A percentile compares a stretch with the other conserved stretches of the same genome.
Conservation (phyloP, 2,329 filamentous ascomycete species). For the Geoglossum cookeanum region DNA sequence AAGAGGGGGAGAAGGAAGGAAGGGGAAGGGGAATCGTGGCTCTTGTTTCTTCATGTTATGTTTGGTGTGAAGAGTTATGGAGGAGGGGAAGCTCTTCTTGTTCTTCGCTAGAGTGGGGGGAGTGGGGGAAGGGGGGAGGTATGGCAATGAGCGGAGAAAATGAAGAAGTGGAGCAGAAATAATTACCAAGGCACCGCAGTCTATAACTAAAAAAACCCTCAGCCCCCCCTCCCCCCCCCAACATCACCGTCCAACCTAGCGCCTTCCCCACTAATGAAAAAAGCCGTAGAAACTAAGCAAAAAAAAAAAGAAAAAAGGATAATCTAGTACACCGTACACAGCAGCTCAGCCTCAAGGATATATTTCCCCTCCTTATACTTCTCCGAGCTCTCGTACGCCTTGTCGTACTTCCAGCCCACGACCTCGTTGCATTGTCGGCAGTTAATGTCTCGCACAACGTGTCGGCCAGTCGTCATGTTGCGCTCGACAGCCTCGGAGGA, state of each 20-base stretch:
- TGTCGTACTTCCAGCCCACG: slow-evolving; percentile 98
- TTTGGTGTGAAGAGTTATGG: too few relatives aligned
- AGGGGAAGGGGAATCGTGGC: too few relatives aligned
- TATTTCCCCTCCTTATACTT: slow-evolving; percentile 99
- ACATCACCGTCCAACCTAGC: background rate
- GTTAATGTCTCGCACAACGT: slow-evolving; percentile 81
- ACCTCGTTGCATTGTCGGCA: slow-evolving; percentile 83
- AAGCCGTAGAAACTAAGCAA: background rate
- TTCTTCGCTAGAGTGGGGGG: too few relatives aligned
- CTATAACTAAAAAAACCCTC: too few relatives aligned
- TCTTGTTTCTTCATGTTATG: too few relatives aligned
- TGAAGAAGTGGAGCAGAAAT: too few relatives aligned
- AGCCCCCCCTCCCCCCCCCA: background rate
- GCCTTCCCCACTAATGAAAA: background rate
- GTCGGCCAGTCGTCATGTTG: slow-evolving; percentile 92
- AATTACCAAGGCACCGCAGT: too few relatives aligned
- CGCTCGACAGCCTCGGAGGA: slow-evolving; percentile 74
- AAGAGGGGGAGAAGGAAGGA: too few relatives aligned
- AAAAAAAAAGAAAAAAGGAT: background rate
- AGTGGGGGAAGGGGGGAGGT: too few relatives aligned
- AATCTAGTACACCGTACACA: slow-evolving; percentile 52
- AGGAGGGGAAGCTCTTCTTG: too few relatives aligned
- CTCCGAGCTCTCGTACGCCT: slow-evolving; percentile 77
- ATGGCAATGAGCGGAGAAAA: too few relatives aligned
- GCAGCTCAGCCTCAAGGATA: slow-evolving; percentile 79